Conservation (phyloP, 2,329 filamentous ascomycete species). For the Aureobasidium melanogenum region DNA sequence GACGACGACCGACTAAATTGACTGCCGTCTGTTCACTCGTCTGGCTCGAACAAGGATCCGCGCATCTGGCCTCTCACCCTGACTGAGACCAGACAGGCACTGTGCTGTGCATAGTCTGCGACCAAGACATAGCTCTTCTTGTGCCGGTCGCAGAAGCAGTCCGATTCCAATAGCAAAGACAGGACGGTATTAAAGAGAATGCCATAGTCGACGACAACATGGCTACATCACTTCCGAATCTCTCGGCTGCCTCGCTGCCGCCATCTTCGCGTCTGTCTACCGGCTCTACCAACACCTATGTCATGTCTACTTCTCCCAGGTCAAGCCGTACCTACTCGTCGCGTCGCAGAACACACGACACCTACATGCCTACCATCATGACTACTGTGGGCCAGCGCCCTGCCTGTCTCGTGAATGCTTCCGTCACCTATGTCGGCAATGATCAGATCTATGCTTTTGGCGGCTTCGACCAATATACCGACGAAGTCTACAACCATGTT, state of each 20-base stretch:
- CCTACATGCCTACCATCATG: conserved; percentile 75
- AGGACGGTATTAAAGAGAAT: neutral
- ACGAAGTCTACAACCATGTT: conserved; percentile 98
- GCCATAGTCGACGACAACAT: conserved; percentile 8
- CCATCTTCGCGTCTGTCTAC: conserved; percentile 16
- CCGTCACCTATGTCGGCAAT: conserved; percentile 96
- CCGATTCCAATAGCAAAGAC: neutral
- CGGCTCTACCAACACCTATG: conserved; percentile 62
- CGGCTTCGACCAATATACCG: conserved; percentile 96
- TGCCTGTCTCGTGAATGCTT: conserved; percentile 93
- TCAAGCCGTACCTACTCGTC: conserved; percentile 44
- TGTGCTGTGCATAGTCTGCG: neutral
- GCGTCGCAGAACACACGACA: conserved; percentile 50
- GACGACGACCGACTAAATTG: conserved; percentile 1
- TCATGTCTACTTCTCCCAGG: conserved; percentile 79
- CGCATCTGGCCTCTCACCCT: neutral
- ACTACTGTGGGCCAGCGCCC: conserved; percentile 56
- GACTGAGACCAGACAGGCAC: neutral
- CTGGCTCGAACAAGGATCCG: neutral
- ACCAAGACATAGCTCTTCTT: neutral
- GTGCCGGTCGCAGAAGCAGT: neutral
- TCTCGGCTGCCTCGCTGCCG: conserved; percentile 5
- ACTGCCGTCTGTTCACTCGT: neutral
- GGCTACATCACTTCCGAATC: conserved; percentile 14
- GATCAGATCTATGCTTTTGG: conserved; percentile 98